Evolutionary conservation across 768 basidiomycete species (phyloP).

Genomic region (Leucocoprinus birnbaumii): DNA sequence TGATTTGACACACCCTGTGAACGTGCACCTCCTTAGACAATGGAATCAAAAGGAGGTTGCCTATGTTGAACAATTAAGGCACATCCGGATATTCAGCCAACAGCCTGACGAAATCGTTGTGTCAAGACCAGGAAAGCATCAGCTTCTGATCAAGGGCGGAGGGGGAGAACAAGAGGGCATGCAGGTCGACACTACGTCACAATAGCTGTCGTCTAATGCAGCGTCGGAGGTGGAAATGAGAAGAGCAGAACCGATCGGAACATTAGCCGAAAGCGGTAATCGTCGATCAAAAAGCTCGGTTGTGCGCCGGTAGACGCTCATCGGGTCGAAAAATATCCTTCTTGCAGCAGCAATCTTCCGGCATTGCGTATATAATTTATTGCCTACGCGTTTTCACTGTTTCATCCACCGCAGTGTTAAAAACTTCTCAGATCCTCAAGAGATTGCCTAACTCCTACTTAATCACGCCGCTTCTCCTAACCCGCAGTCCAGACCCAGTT

Average conservation of each 20-base stretch:
- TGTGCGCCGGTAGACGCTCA: not conserved
- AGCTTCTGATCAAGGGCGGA: conserved; percentile 23
- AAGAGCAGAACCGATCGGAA: not conserved
- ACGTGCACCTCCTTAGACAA: conserved; percentile 64
- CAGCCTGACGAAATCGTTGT: conserved; percentile 45
- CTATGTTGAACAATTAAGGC: conserved; percentile 69
- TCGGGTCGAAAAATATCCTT: not conserved
- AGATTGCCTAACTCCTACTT: not conserved
- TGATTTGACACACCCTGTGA: conserved; percentile 73
- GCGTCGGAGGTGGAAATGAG: not conserved
- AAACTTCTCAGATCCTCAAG: not conserved
- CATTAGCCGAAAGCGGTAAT: not conserved
- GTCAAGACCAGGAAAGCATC: conserved; percentile 61
- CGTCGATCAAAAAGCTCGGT: not conserved
- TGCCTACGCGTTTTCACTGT: too few species aligned
- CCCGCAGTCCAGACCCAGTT: not conserved
- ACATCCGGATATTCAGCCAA: conserved; percentile 69
- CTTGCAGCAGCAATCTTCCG: too few species aligned
- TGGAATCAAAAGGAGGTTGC: conserved; percentile 81
- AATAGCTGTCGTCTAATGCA: not conserved
- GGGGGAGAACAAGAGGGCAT: conserved; percentile 16
- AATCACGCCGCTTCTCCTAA: not conserved
- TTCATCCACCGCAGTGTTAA: too few species aligned
- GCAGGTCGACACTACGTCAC: conserved; percentile 10
- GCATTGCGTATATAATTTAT: too few species aligned